phyloP scores from a whole-genome alignment of 345 rosid species.

The Geranium rotundifolium region DNA sequence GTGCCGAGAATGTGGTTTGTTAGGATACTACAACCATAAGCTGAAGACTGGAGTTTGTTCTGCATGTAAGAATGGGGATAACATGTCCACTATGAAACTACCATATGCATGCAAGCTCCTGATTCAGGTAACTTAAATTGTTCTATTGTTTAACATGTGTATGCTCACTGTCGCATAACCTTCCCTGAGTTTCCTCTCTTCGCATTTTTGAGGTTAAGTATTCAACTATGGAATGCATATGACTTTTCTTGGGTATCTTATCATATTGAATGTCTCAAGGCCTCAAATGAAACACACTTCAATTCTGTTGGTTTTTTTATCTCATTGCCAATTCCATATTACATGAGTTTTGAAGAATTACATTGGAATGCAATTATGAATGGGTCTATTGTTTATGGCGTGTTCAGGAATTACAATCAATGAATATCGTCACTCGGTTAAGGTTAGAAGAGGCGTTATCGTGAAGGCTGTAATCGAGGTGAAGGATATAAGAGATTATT shows the following conservation, averaged over 20 bases:
- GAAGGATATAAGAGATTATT: too few relatives aligned
- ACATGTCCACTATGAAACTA: constrained; percentile 68
- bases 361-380: too few relatives aligned
- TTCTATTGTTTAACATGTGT: neutral
- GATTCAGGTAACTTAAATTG: constrained; percentile 41
- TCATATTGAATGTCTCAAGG: too few relatives aligned
- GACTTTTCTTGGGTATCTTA: too few relatives aligned
- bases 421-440: constrained; percentile 71
- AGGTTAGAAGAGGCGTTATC: constrained; percentile 45
- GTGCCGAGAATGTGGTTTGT: constrained; percentile 71
- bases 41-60: constrained; percentile 67
- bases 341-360: too few relatives aligned
- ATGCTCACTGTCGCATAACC: too few relatives aligned
- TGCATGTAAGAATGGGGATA: constrained; percentile 67
- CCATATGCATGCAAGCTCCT: constrained; percentile 97
- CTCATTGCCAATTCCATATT: too few relatives aligned
- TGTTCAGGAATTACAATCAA: constrained; percentile 76
- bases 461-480: too few relatives aligned
- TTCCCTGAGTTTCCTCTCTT: neutral
- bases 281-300: too few relatives aligned
- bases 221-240: too few relatives aligned
- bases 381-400: too few relatives aligned
- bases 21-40: constrained; percentile 80
- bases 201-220: neutral
- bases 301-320: too few relatives aligned